These are phyloP conservation scores for Yarrowia keelungensis DNA, from an alignment of 805 yeast genomes.

Conservation along the genomic window DNA sequence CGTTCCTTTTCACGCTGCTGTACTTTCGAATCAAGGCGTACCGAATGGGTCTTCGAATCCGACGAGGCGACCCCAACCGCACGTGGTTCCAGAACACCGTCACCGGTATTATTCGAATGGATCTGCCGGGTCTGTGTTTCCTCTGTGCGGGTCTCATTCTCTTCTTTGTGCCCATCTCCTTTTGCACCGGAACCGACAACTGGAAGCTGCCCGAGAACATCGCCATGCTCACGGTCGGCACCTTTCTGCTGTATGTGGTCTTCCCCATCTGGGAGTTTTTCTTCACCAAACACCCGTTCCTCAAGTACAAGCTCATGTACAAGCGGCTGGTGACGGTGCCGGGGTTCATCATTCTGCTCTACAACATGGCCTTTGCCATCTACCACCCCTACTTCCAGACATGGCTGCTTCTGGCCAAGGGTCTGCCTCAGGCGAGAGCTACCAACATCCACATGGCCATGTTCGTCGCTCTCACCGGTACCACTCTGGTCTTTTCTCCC, in stretches of 20 bases:
- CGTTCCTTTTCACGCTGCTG: slow-evolving; percentile 43
- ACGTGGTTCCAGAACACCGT: slow-evolving; percentile 10
- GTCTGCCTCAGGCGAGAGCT: slow-evolving; percentile 8
- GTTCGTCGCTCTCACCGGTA: slow-evolving; percentile 17
- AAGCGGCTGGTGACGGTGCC: slow-evolving; percentile 1
- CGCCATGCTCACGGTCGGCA: slow-evolving; percentile 27
- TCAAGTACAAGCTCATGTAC: slow-evolving; percentile 25
- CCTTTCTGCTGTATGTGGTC: slow-evolving; percentile 5
- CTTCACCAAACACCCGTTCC: slow-evolving; percentile 20
- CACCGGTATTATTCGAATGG: slow-evolving; percentile 17
- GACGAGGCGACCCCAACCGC: slow-evolving; percentile 36
- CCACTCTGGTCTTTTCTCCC: slow-evolving; percentile 22
- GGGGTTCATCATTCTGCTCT: slow-evolving; percentile 17
- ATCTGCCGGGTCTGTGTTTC: slow-evolving; percentile 14
- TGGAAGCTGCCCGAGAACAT: slow-evolving; percentile 35
- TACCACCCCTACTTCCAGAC: slow-evolving; percentile 27
- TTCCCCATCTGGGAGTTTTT: slow-evolving; percentile 17
- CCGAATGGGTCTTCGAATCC: slow-evolving; percentile 39
- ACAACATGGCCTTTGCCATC: slow-evolving; percentile 34
- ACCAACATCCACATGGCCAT: slow-evolving; percentile 35
- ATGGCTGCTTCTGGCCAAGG: slow-evolving; percentile 21
- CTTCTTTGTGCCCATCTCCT: slow-evolving; percentile 30
- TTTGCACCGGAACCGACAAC: slow-evolving; percentile 25
- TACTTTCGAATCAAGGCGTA: slow-evolving; percentile 42
- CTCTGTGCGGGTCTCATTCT: slow-evolving; percentile 23